These are phyloP conservation scores for Clavariopsis aquatica DNA, from an alignment of 495 filamentous ascomycete genomes.

Conservation along the genomic window DNA sequence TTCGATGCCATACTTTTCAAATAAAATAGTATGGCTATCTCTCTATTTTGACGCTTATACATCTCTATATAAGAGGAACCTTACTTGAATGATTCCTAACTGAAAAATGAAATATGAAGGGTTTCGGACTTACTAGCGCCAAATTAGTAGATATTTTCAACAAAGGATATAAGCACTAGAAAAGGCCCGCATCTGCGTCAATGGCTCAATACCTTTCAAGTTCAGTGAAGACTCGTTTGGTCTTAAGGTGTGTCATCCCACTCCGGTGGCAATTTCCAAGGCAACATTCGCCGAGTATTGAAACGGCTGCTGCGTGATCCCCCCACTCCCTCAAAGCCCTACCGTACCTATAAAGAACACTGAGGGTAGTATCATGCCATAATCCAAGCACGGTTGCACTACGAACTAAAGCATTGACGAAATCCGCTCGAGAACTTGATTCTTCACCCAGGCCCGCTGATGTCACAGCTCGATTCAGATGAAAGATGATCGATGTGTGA, in stretches of 20 bases:
- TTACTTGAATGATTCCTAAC: no score
- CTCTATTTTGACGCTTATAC: no score
- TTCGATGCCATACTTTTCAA: no score
- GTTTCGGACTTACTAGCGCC: neutral
- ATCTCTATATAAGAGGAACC: no score
- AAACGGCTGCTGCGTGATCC: neutral
- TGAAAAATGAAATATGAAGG: no score
- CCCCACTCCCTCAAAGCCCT: conserved; percentile 4
- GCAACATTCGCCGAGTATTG: conserved; percentile 15
- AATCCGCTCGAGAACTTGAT: neutral
- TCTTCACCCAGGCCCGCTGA: neutral
- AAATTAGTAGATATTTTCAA: neutral
- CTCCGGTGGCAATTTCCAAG: conserved; percentile 10
- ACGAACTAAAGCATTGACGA: conserved; percentile 4
- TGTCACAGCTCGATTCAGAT: neutral
- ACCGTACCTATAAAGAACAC: conserved; percentile 8
- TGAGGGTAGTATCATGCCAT: conserved; percentile 14
- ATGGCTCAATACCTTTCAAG: neutral
- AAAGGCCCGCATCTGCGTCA: neutral
- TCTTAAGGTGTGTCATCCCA: neutral
- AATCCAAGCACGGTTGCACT: conserved; percentile 5
- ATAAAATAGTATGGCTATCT: no score
- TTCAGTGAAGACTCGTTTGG: conserved; percentile 10
- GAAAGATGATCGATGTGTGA: neutral
- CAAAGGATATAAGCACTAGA: neutral